Conservation (phyloP, 2,329 filamentous ascomycete genomes). For the Botrytis pseudocinerea region DNA sequence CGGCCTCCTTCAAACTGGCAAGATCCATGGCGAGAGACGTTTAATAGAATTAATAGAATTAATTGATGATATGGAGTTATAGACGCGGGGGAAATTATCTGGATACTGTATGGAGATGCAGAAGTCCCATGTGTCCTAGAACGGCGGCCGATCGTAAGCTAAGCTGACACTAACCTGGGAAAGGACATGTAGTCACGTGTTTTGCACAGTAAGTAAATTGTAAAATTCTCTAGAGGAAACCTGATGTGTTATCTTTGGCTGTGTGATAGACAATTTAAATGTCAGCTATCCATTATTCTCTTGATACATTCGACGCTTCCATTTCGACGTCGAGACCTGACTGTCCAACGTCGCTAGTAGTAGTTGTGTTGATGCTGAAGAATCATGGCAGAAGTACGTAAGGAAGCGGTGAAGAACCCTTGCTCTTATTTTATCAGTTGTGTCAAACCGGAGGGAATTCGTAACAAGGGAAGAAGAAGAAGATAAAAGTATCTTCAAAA, state of each 20-base stretch:
- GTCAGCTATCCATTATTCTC: no score
- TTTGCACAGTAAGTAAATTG: accelerated
- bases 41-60: neutral
- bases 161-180: constrained; percentile 1
- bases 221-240: accelerated
- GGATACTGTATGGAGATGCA: constrained; percentile 22
- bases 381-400: neutral
- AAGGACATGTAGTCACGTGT: neutral
- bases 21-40: constrained; percentile 58
- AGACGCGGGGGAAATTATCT: constrained; percentile 25
- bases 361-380: neutral
- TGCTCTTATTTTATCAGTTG: neutral
- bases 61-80: constrained; percentile 14
- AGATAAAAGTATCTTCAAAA: neutral
- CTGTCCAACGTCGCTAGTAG: neutral
- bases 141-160: constrained; percentile 8
- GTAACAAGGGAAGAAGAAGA: neutral
- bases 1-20: constrained; percentile 66
- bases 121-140: constrained; percentile 20
- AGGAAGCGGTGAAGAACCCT: constrained; percentile 1
- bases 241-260: neutral
- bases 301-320: neutral
- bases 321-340: neutral
- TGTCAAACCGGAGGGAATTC: neutral
- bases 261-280: neutral